Conservation (phyloP, 2,329 filamentous ascomycete genomes). For the Aspergillus caelatus region DNA sequence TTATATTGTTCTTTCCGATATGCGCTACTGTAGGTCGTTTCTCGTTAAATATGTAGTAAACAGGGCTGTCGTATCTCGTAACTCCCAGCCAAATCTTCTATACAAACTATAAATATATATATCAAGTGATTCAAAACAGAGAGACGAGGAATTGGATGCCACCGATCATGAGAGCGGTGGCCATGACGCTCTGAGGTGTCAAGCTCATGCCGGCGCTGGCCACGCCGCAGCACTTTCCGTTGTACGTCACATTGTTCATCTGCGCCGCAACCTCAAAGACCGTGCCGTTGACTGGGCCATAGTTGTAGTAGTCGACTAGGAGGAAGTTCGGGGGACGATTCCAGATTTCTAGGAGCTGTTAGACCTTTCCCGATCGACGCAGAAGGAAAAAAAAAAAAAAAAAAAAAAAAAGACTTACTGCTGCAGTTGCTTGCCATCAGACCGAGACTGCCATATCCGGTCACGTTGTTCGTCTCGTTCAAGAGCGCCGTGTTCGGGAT, state of each 20-base stretch:
- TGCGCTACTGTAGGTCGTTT: slow-evolving; percentile 2
- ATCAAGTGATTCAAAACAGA: slow-evolving; percentile 26
- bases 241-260: slow-evolving; percentile 74
- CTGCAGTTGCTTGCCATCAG: slow-evolving; percentile 65
- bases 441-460: slow-evolving; percentile 69
- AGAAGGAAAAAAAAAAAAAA: not conserved
- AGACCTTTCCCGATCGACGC: slow-evolving; percentile 8
- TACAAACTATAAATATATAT: slow-evolving; percentile 9
- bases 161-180: slow-evolving; percentile 24
- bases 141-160: slow-evolving; percentile 27
- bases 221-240: slow-evolving; percentile 43
- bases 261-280: slow-evolving; percentile 74
- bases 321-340: slow-evolving; percentile 73
- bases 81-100: slow-evolving; percentile 2
- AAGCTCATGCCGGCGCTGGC: slow-evolving; percentile 29
- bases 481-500: slow-evolving; percentile 72
- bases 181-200: slow-evolving; percentile 23
- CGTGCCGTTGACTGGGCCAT: slow-evolving; percentile 67
- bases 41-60: slow-evolving; percentile 3
- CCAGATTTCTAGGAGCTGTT: slow-evolving; percentile 48
- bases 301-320: slow-evolving; percentile 84
- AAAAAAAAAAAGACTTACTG: slow-evolving; percentile 33
- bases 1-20: not conserved
- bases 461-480: slow-evolving; percentile 71
- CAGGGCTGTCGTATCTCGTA: not conserved